A percentile compares a stretch with the other conserved stretches of the same genome.
Evolutionary conservation across 306 rosid genomes (phyloP).

Genomic region (Cucurbita maxima): DNA sequence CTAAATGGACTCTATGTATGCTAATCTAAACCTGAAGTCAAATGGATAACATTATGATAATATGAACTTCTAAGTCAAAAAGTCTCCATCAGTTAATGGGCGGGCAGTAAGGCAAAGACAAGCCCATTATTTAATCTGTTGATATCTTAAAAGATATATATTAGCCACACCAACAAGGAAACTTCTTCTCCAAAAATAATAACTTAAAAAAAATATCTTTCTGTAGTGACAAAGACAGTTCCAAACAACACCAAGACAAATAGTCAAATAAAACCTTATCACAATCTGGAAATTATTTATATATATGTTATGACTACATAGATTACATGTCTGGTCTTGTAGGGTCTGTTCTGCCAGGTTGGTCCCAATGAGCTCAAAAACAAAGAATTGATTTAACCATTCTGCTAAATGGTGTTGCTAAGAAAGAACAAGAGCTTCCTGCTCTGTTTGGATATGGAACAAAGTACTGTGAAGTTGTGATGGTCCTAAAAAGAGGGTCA

Average conservation of each 20-base stretch:
- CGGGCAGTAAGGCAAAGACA: neutral
- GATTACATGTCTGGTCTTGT: neutral
- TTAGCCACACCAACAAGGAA: neutral
- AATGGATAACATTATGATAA: neutral
- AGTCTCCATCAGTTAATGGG: neutral
- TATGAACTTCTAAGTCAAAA: too few species aligned
- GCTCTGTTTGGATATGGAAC: neutral
- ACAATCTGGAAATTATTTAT: neutral
- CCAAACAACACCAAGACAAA: neutral
- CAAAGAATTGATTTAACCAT: neutral
- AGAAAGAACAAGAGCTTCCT: neutral
- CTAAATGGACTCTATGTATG: neutral
- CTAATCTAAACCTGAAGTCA: neutral
- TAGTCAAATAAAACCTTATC: neutral
- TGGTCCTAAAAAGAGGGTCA: neutral
- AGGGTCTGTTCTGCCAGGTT: neutral
- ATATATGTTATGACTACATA: neutral
- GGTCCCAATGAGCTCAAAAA: neutral
- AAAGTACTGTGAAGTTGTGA: neutral
- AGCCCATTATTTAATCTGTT: neutral
- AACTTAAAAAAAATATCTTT: neutral
- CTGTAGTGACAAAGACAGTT: constrained; percentile 1
- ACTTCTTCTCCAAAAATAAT: neutral
- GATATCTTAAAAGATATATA: neutral
- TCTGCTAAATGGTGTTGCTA: neutral